Evolutionary conservation across 805 yeast species (phyloP), one percentile per base, ranked within the genome.

Genomic region (Kodamaea hsintzibuensis): DNA sequence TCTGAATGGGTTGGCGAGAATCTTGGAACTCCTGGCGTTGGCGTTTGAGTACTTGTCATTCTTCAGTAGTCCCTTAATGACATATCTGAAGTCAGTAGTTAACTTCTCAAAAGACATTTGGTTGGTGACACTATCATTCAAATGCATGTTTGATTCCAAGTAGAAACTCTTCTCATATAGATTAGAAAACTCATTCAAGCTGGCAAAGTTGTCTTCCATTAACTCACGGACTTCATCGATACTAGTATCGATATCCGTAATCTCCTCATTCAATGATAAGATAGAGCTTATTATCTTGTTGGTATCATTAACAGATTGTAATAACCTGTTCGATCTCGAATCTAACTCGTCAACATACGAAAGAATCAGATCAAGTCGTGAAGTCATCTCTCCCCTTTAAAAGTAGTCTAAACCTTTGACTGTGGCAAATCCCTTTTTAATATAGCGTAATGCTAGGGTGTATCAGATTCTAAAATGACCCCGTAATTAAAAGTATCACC

Each of bases 51-150:
- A 58, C 18, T 19, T 25, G 35, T 57, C 60, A 48, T 60, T 57
- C 8, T 40, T 47, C 27, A 47, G 43, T 19, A 62, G 61, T 35
- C 57, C 64, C 47, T 57, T 53, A 53, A 67, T 58, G 38, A 74
- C 58, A 47, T 56, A 58, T 8, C 59, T 54, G 57, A 62, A 73
- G 55, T 75, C 79, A 27, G 52, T 56, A 25, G 59, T 52, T 47
- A 75, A 58, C 45, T 63, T 70, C 45, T 63, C 66, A 55, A 67
- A 68, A 4, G 69, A 62, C 17, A 68, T 65, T 47, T 62, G 67
- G 56, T 70, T 72, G 51, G 77, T 70, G 33, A 65, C 53, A 14
- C 44, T 40, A 57, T 74, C 79, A 51, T 72, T 73, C 18, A 60
- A 37, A 30, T 58, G 61, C 47, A 74, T 49, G 53, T 64, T 69